phyloP scores from a whole-genome alignment of 108 stramenopile species.

The Skeletonema grethae region DNA sequence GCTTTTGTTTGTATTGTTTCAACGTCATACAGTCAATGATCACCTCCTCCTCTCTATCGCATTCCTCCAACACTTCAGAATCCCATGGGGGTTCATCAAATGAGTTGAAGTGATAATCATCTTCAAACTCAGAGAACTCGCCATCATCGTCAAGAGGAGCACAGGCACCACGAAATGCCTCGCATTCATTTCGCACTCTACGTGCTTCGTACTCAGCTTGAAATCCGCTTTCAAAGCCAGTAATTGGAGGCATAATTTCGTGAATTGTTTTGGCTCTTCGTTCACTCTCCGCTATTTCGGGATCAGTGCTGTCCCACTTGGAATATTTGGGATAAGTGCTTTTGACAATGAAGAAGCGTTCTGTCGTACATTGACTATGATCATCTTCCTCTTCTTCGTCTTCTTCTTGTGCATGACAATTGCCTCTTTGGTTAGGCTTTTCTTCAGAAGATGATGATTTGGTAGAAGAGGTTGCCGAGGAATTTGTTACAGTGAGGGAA shows the following conservation, averaged over 20 bases:
- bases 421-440: background rate
- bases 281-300: background rate
- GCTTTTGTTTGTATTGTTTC: background rate
- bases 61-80: background rate
- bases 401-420: background rate
- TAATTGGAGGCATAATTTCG: background rate
- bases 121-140: background rate
- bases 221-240: background rate
- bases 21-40: background rate
- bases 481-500: constrained; percentile 1
- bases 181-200: background rate
- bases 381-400: background rate
- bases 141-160: constrained; percentile 4
- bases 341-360: constrained; percentile 8
- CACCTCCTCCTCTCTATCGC: background rate
- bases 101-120: constrained; percentile 2
- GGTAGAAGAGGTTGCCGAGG: background rate
- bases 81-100: constrained; percentile 2
- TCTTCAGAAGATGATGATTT: constrained; percentile 1
- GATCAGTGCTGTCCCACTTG: background rate
- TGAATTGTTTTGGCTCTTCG: background rate
- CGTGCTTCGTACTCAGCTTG: constrained; percentile 3
- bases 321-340: background rate
- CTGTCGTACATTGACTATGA: background rate
- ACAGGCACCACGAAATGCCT: background rate